Evolutionary conservation across 306 rosid genomes (phyloP), one percentile per base, ranked within the genome.

Genomic region (Casuarina glauca): DNA sequence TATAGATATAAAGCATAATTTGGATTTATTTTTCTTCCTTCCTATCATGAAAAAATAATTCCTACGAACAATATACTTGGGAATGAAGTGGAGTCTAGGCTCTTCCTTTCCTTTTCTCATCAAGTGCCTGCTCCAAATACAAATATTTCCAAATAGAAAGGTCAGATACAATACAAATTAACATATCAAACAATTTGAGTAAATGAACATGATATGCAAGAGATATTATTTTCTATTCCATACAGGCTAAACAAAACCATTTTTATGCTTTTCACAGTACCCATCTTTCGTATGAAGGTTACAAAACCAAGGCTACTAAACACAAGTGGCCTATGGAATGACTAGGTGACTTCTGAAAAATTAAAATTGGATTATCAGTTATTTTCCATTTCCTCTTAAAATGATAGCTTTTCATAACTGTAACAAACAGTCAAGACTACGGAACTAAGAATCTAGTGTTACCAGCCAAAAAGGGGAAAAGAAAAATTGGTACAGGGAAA

Each of bases 71-170:
- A 57, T 26, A 54, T 39, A 61, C 74, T 78, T 66, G 19, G 19
- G 49, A 36, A 53, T 16, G 7, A 48, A 2, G 68, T 58, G 8
- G 19, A 32, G 42, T 54, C 82, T 87, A 87, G 68, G 71, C 84
- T 81, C 84, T 87, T 76, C 84, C 91, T 73, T 82, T 87, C 86
- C 87, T 80, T 57, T 82, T 87, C 49, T 85, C 91, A 46, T 87
- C 89, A 57, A 82, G 57, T 68, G 89, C 89, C 90, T 87, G 90
- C 81, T 50, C 26, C 55, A 82, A 77, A 3, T 16, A 57, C 7
- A 67, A 66, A 66, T 20, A 19, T 66, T 41, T 12, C 4, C 35
- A 7, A 66, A n/a, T 41, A 42, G 19, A 8, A 42, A 66, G 7
- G 49, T 39, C 71, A 66, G 35, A 41, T 6, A 66, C 11, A 39